Conservation (phyloP, 176 grass and related monocot species). For the Triticum monococcum region DNA sequence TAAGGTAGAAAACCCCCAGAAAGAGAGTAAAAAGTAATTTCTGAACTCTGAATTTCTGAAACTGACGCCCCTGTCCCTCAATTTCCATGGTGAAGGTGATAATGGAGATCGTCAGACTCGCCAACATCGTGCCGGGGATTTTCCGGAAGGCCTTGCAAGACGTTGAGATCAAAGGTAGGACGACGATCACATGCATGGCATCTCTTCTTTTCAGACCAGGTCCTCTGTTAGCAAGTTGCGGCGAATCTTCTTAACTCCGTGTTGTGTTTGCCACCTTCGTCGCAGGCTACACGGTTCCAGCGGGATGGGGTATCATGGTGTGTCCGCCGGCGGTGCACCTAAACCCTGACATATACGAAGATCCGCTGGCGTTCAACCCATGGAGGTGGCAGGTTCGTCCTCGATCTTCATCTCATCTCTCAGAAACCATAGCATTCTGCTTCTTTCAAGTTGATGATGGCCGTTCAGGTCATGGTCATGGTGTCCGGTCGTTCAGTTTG, state of each 20-base stretch:
- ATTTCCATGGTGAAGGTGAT: slow-evolving; percentile 54
- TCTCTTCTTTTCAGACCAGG: background rate
- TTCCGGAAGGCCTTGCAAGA: slow-evolving; percentile 74
- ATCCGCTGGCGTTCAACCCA: slow-evolving; percentile 77
- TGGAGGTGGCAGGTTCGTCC: slow-evolving; percentile 80
- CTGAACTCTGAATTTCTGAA: slow-evolving; percentile 15
- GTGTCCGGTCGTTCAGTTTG: background rate
- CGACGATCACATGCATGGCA: slow-evolving; percentile 12
- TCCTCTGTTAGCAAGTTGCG: background rate
- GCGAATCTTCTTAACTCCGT: slow-evolving; percentile 22
- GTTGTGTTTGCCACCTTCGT: background rate
- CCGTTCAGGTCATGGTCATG: background rate
- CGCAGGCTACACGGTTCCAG: slow-evolving; percentile 82
- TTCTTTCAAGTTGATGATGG: slow-evolving; percentile 3
- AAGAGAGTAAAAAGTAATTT: slow-evolving; percentile 8
- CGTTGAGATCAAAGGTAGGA: slow-evolving; percentile 73
- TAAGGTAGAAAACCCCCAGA: background rate
- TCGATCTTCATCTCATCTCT: background rate
- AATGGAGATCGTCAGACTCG: slow-evolving; percentile 64
- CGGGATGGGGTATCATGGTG: slow-evolving; percentile 88
- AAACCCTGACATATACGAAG: slow-evolving; percentile 78
- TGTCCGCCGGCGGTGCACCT: slow-evolving; percentile 80
- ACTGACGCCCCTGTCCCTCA: slow-evolving; percentile 2
- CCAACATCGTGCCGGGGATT: slow-evolving; percentile 81
- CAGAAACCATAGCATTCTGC: background rate